Evolutionary conservation across 148 eudicot genomes (phyloP), one percentile per base, ranked within the genome.

Genomic region (Agrostemma githago): DNA sequence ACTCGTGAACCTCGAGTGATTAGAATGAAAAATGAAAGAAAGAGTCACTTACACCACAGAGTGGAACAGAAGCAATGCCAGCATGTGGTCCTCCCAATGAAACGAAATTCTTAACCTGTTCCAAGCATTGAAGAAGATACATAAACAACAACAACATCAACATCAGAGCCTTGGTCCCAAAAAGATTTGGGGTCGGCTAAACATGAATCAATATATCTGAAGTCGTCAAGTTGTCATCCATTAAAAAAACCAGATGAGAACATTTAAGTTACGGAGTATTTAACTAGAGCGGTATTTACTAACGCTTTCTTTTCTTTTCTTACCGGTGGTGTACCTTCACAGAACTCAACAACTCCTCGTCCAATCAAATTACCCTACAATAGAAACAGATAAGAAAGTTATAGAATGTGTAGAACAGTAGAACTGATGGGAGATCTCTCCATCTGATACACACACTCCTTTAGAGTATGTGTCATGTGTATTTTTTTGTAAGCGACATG

Each of bases 1-100:
- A 65, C 20, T 44, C 16, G 39, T 38, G 62, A n/a, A 34, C 34
- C 76, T 43, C 46, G 46, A 43, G 46, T 43, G 46, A 43, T n/a
- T 11, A 43, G 40, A 34, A 6, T 26, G 4, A 57, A 17, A 61
- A 67, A 34, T 59, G 19, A 62, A 59, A 26, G 14, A 19, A 0
- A 67, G 43, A 34, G 66, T 48, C 8, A 78, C 96, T 87, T 90
- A 95, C 98, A 69, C 96, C 96, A 82, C 98, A 95, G 67, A 92
- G 87, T 72, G 98, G 98, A 82, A 92, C 85, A 21, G 98, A 92
- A 74, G 97, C 98, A 46, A 89, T 95, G 60, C 98, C 98, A 83
- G 98, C 98, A 85, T 95, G 98, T 69, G 97, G 98, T 48, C 96
- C 98, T 76, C 89, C 98, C 70, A 95, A 69, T 63, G 98, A 92